Base-by-base conservation (phyloP, 768 basidiomycete species). In the Megacollybia marginata region DNA sequence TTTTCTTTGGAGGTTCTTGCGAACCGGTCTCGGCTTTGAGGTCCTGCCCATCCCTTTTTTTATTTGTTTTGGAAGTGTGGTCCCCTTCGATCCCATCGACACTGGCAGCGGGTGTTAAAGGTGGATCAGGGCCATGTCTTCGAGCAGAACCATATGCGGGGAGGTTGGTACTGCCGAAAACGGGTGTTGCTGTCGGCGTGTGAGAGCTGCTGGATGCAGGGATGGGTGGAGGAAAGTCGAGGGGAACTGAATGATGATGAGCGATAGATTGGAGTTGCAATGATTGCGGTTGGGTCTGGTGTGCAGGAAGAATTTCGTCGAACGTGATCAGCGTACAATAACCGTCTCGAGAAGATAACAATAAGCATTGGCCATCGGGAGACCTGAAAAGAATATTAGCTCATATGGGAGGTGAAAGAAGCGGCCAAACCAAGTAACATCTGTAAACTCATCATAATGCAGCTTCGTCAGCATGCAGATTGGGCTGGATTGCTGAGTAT, bases 381-480 rank as follows among this genome's bases (percentile, higher is more conserved):
- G 95, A 95, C 95, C 95, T 98, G 59, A 20, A 32, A 9, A 36
- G 32, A 50, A 28, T 15, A 19, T 42, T 36, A 50, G 15, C 23
- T 19, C 18, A 32, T 43, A 12, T 31, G 20, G 42, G 48, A 20
- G 46, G 48, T 18, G 32, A 10, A 33, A 20, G 36, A 48, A 23
- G 20, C 47, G 15, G 15, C 19, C 89, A 38, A 59, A 97, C 96
- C 96, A 99, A 38, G 86, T 82, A 67, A 96, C 74, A 68, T 99
- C 96, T 7, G 96, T 98, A 62, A 98, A 98, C 59, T 95, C 92
- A 54, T 95, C 92, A 63, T 96, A 98, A 67, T 99, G 96, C 54
- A 98, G 69, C 59, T 94, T 95, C 28, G 88, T 91, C 55, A 99
- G 78, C 58, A 98, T 70, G 59, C 92, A 92, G 47, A 97, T 77